Evolutionary conservation across 1,284 basidiomycete genomes (phyloP).

Genomic region (Malassezia japonica): DNA sequence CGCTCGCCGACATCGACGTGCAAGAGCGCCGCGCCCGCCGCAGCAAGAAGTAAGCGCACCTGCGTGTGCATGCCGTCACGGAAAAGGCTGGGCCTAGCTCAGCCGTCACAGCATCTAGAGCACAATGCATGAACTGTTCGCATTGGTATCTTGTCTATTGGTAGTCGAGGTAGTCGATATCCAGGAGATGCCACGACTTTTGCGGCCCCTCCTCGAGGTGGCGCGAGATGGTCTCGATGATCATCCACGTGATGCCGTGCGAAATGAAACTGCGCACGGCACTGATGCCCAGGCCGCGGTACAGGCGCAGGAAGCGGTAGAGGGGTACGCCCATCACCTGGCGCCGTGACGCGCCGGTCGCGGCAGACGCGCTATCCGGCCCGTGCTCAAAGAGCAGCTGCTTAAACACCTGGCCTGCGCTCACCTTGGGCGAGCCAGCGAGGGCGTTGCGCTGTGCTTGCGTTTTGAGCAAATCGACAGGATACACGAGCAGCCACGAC

Average conservation of each 20-base stretch:
- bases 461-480: constrained; percentile 67
- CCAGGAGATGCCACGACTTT: too few species aligned
- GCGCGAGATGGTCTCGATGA: constrained; percentile 39
- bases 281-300: constrained; percentile 42
- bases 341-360: neutral
- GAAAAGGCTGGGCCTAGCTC: too few species aligned
- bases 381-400: constrained; percentile 56
- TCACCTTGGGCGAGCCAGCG: constrained; percentile 62
- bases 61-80: neutral
- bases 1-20: constrained; percentile 50
- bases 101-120: neutral
- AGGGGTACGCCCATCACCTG: constrained; percentile 3
- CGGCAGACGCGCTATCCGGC: neutral
- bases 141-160: constrained; percentile 14
- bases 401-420: constrained; percentile 60
- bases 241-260: constrained; percentile 46
- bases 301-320: constrained; percentile 34
- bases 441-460: constrained; percentile 80
- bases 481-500: constrained; percentile 44
- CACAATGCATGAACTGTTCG: too few species aligned
- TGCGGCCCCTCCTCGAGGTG: neutral
- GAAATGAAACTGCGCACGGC: constrained; percentile 44
- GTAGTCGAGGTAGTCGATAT: constrained; percentile 15
- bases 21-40: constrained; percentile 21
- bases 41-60: neutral